Conservation (phyloP, 2,329 filamentous ascomycete species). For the Dothideomycetidae sp. region DNA sequence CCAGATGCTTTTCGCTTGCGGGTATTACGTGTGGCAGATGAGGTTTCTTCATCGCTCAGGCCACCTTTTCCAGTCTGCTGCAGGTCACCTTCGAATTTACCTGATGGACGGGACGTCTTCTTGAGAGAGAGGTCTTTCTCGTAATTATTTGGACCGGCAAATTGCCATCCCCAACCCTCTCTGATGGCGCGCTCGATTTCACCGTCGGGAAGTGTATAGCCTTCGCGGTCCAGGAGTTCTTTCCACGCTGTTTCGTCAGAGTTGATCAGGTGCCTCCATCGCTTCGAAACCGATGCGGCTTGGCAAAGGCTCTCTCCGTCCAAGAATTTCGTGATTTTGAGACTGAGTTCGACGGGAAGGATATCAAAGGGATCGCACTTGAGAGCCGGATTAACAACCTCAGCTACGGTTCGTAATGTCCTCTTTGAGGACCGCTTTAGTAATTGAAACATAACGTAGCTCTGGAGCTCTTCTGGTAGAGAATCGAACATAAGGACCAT, state of each 20-base stretch:
- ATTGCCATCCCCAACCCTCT: conserved; percentile 97
- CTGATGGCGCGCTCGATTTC: conserved; percentile 75
- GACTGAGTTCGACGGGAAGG: conserved; percentile 71
- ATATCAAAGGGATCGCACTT: conserved; percentile 86
- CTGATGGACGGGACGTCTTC: conserved; percentile 15
- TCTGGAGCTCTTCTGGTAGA: conserved; percentile 83
- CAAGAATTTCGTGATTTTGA: conserved; percentile 77
- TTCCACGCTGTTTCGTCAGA: conserved; percentile 95
- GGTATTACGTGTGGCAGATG: conserved; percentile 14
- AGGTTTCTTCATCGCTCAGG: conserved; percentile 13
- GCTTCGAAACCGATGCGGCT: conserved; percentile 83
- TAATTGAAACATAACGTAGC: conserved; percentile 93
- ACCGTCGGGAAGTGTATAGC: conserved; percentile 61
- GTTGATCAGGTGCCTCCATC: conserved; percentile 83
- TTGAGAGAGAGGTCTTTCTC: conserved; percentile 62
- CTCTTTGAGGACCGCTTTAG: conserved; percentile 75
- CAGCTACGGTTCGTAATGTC: conserved; percentile 76
- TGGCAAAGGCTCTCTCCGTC: conserved; percentile 75
- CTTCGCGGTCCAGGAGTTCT: conserved; percentile 72
- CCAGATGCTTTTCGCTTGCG: conserved; percentile 27
- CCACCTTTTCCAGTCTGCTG: background rate
- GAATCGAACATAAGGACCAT: conserved; percentile 85
- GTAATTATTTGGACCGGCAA: conserved; percentile 53
- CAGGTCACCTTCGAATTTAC: background rate
- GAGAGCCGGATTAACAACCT: conserved; percentile 81